Percentiles rank a stretch among this genome's conserved stretches.
Conservation (phyloP, 495 filamentous ascomycete genomes). For the Platismatia glauca region DNA sequence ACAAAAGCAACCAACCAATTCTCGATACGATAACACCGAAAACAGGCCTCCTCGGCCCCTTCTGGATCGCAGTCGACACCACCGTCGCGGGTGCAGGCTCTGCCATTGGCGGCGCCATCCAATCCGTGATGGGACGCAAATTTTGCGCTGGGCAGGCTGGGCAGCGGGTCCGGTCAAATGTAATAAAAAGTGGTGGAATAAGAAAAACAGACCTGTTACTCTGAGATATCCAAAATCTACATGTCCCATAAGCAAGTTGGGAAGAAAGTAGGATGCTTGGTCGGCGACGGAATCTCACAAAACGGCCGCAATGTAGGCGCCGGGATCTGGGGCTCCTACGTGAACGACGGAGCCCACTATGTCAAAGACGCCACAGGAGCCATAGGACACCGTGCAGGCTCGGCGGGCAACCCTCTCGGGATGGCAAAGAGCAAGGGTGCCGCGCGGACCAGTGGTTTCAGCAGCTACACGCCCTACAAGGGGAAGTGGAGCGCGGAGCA, state of each 20-base stretch:
- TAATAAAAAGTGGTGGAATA: too few species aligned
- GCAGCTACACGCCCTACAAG: conserved; percentile 5
- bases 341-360: conserved; percentile 39
- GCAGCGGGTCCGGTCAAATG: too few species aligned
- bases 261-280: too few species aligned
- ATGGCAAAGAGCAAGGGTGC: conserved; percentile 21
- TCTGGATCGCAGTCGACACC: conserved; percentile 21
- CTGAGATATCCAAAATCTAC: too few species aligned
- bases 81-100: conserved; percentile 20
- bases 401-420: conserved; percentile 36
- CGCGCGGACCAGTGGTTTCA: conserved; percentile 9
- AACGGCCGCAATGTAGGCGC: conserved; percentile 31
- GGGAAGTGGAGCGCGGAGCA: neutral
- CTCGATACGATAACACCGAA: too few species aligned
- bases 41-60: conserved; percentile 22
- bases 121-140: too few species aligned
- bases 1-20: too few species aligned
- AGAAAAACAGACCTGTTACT: too few species aligned
- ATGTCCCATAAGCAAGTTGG: too few species aligned
- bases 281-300: conserved; percentile 24
- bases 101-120: conserved; percentile 23
- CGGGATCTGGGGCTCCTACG: conserved; percentile 36
- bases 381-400: conserved; percentile 28
- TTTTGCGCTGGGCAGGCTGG: too few species aligned
- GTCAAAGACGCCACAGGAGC: conserved; percentile 39